phyloP scores from a whole-genome alignment of 73 alveolate species.

The Paramecium pentaurelia region DNA sequence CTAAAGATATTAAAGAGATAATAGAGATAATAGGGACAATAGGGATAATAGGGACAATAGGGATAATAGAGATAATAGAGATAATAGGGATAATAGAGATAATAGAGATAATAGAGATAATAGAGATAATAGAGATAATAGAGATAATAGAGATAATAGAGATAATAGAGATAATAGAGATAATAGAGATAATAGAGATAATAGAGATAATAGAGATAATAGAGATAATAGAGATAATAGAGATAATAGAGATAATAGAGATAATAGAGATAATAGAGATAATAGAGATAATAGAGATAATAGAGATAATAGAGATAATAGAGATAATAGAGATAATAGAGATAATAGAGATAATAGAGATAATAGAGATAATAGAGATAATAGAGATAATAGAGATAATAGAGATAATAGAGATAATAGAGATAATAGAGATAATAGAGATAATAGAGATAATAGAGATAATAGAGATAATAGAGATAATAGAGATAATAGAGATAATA shows the following conservation, averaged over 20 bases:
- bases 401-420: background rate
- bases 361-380: background rate
- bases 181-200: background rate
- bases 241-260: background rate
- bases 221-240: background rate
- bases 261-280: background rate
- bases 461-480: background rate
- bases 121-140: background rate
- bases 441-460: background rate
- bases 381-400: background rate
- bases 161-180: background rate
- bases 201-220: background rate
- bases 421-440: background rate
- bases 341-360: background rate
- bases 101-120: background rate
- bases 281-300: background rate
- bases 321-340: background rate
- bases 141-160: background rate
- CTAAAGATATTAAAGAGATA: background rate
- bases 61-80: background rate
- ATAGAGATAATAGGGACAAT: background rate
- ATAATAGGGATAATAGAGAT: background rate
- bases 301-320: background rate
- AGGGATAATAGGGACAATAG: background rate
- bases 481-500: background rate